Conservation (phyloP, 257 asterid species). For the Linderniella brevidens region DNA sequence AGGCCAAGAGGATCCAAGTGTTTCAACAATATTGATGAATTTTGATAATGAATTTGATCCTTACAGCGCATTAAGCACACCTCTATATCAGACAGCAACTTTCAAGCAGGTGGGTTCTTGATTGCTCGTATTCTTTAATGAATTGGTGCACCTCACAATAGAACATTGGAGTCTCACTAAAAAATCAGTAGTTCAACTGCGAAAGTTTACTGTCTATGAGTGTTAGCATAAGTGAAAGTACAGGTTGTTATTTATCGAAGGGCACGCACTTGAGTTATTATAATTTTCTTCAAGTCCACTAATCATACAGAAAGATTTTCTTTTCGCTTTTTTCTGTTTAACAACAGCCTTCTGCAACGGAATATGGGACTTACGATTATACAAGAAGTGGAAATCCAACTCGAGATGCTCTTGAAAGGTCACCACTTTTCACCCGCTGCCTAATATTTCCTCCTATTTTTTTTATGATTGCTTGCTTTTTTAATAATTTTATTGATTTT, state of each 20-base stretch:
- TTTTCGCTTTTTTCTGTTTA: no score
- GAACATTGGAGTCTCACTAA: no score
- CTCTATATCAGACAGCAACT: conserved; percentile 95
- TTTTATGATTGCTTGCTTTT: conserved; percentile 3
- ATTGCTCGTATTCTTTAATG: no score
- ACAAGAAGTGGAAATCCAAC: conserved; percentile 99
- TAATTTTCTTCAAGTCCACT: no score
- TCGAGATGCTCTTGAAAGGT: conserved; percentile 82
- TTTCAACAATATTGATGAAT: conserved; percentile 80
- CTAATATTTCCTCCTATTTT: neutral
- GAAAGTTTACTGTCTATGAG: no score
- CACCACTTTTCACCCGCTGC: neutral
- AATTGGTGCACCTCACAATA: no score
- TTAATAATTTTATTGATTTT: neutral
- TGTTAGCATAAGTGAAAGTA: no score
- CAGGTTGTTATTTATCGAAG: no score
- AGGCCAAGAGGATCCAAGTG: conserved; percentile 19
- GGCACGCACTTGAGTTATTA: no score
- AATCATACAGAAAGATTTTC: no score
- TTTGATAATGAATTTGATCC: conserved; percentile 80
- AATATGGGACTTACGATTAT: conserved; percentile 66
- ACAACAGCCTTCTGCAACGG: conserved; percentile 79
- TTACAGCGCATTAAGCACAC: conserved; percentile 73
- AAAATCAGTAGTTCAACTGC: no score
- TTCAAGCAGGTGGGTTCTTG: conserved; percentile 67